These are phyloP conservation scores for Pelargonium australe DNA, from an alignment of 441 rosid genomes.

Conservation along the genomic window DNA sequence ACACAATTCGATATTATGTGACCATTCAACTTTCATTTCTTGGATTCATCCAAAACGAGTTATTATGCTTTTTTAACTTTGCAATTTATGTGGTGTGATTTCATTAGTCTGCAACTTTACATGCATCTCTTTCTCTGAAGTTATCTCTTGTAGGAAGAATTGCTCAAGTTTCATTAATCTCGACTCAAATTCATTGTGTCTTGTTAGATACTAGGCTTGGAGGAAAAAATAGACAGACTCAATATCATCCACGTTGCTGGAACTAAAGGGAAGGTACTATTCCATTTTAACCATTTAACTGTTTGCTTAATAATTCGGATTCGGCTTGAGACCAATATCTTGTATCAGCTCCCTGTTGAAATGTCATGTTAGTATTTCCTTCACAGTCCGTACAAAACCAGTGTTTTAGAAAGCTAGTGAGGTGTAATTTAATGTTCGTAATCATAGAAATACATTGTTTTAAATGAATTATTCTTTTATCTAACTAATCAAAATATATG, in stretches of 20 bases:
- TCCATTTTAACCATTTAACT: conserved; percentile 4
- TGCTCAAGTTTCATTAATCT: background rate
- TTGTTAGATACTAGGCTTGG: conserved; percentile 43
- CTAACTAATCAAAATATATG: no score
- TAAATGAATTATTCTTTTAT: no score
- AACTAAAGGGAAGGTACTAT: conserved; percentile 79
- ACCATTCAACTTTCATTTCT: conserved; percentile 1
- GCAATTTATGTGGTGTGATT: background rate
- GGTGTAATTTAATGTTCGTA: no score
- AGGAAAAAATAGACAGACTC: conserved; percentile 33
- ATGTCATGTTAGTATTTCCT: no score
- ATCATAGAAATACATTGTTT: no score
- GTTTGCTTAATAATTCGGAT: no score
- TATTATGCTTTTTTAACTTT: background rate
- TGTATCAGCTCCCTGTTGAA: no score
- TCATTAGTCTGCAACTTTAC: conserved; percentile 9
- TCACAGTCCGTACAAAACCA: no score
- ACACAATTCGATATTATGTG: background rate
- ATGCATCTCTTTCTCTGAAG: conserved; percentile 6
- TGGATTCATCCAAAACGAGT: background rate
- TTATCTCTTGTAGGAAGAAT: background rate
- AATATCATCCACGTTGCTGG: conserved; percentile 88
- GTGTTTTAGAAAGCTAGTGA: no score
- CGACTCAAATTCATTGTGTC: background rate
- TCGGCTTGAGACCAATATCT: no score